Base-by-base conservation (phyloP, 2,329 filamentous ascomycete genomes). In the Cordyceps tenuipes region DNA sequence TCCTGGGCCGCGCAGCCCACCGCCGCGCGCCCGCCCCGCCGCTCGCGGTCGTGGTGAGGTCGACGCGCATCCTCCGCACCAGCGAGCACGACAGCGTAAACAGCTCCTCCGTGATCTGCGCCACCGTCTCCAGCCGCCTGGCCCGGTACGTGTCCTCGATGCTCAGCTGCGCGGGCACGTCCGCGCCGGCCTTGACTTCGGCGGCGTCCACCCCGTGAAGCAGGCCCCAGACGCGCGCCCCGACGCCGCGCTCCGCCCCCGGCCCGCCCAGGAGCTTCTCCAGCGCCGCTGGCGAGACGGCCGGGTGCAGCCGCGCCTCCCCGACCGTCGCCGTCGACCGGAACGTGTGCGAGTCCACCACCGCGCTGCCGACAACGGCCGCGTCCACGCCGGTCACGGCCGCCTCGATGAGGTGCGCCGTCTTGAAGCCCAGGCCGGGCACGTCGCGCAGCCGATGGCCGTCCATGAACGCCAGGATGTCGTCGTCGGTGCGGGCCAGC, bases 81-180 rank as follows among this genome's bases (percentile, higher is more conserved):
- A 97, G 77, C 64, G 88, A 91, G 13, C 76, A 77, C 0, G 88
- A 80, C 2, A 97, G 76, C 62, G 82, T 79, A n/a, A 76, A 73
- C 46, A 97, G 76, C 72, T 95, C 87, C 63, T 82, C 83, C 47
- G 77, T 74, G 34, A 95, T 84, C 61, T 86, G 80, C 1, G 82
- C 72, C 56, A 87, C 70, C 0, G 79, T 85, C 65, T 88, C 82
- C 1, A 96, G 76, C 17, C 85, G n/a, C n/a, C n/a, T n/a, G n/a
- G n/a, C 84, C 26, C 83, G 81, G 70, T 96, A 97, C 17, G 91
- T 94, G 73, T 97, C 92, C 70, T 97, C 93, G 64, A 97, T 94
- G 71, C 90, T 94, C 69, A 97, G 95, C 72, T 97, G 92, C 1
- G 84, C 85, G 0, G 93, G 93, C 1, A 95, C 73, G 49, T 85